A percentile compares a stretch with the other conserved stretches of the same genome.
phyloP scores from a whole-genome alignment of 2,329 filamentous ascomycete genomes.

The Kalmusia sp. region DNA sequence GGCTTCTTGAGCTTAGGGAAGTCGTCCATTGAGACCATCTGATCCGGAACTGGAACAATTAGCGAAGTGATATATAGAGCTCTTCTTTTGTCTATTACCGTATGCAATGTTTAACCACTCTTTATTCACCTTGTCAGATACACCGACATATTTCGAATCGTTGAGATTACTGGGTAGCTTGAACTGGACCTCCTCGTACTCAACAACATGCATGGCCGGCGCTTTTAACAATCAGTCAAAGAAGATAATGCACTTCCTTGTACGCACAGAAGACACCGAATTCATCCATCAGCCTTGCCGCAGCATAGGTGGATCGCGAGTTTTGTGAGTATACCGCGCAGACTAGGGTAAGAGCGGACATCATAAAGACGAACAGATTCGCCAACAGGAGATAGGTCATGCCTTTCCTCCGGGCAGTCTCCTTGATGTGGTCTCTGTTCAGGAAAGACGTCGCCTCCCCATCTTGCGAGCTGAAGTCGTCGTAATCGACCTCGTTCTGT shows the following conservation, averaged over 20 bases:
- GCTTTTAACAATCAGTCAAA: slow-evolving; percentile 20
- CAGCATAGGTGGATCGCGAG: slow-evolving; percentile 27
- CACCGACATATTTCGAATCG: slow-evolving; percentile 58
- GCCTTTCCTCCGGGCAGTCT: slow-evolving; percentile 28
- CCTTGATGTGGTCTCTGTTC: slow-evolving; percentile 27
- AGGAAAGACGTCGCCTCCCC: slow-evolving; percentile 42
- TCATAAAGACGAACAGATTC: slow-evolving; percentile 42
- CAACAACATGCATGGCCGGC: slow-evolving; percentile 37
- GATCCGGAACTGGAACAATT: slow-evolving; percentile 60
- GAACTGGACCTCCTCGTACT: slow-evolving; percentile 36
- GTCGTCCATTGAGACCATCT: slow-evolving; percentile 64
- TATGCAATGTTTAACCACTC: slow-evolving; percentile 65
- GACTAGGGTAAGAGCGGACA: slow-evolving; percentile 38
- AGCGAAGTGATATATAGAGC: slow-evolving; percentile 23
- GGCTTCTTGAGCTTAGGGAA: slow-evolving; percentile 62
- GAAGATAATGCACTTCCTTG: too few species aligned
- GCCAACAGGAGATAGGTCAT: slow-evolving; percentile 39
- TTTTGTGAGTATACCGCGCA: slow-evolving; percentile 41
- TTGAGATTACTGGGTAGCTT: slow-evolving; percentile 36
- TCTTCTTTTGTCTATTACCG: slow-evolving; percentile 30
- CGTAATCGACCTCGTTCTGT: slow-evolving; percentile 6
- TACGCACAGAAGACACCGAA: slow-evolving; percentile 38
- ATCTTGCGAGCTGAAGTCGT: slow-evolving; percentile 22
- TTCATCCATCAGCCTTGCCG: slow-evolving; percentile 40
- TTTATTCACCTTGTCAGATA: slow-evolving; percentile 62